Percentiles rank a stretch among this genome's conserved stretches.
Evolutionary conservation across 2,329 filamentous ascomycete species (phyloP).

Genomic region (Byssothecium circinans): DNA sequence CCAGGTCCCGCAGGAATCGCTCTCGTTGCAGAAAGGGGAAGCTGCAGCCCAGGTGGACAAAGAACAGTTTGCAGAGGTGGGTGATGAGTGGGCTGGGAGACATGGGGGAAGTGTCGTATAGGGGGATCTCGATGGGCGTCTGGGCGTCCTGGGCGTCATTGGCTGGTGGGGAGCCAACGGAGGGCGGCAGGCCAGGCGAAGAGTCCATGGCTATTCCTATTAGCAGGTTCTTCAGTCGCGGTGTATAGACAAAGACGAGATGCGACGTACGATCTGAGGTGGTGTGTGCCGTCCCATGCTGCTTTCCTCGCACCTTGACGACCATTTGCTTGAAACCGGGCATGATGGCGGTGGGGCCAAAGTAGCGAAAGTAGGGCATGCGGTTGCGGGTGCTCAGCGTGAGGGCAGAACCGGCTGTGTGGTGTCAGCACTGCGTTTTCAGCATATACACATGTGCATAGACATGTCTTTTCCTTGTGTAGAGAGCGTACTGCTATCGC

Average conservation of each 20-base stretch:
- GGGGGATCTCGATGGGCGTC: conserved; percentile 55
- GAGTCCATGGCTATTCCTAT: conserved; percentile 31
- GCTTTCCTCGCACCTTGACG: conserved; percentile 69
- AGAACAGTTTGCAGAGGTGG: conserved; percentile 78
- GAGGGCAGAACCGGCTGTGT: too few species aligned
- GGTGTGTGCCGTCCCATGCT: conserved; percentile 47
- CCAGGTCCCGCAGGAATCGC: conserved; percentile 73
- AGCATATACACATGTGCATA: too few species aligned
- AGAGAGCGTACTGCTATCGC: too few species aligned
- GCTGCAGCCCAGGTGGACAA: conserved; percentile 78
- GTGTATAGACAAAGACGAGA: conserved; percentile 20
- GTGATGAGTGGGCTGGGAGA: conserved; percentile 76
- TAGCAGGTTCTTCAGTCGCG: background rate
- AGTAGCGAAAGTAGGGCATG: conserved; percentile 88
- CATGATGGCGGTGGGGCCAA: conserved; percentile 87
- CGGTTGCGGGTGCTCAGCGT: conserved; percentile 60
- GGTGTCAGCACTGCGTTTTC: too few species aligned
- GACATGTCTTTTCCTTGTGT: too few species aligned
- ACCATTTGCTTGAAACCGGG: conserved; percentile 95
- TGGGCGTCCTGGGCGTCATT: conserved; percentile 50
- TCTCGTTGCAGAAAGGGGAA: conserved; percentile 78
- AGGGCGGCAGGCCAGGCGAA: conserved; percentile 35
- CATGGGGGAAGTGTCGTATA: conserved; percentile 74
- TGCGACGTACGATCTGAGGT: too few species aligned
- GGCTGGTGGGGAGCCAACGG: conserved; percentile 29